Conservation (phyloP, 345 rosid species). For the Eucalyptus brandiana region DNA sequence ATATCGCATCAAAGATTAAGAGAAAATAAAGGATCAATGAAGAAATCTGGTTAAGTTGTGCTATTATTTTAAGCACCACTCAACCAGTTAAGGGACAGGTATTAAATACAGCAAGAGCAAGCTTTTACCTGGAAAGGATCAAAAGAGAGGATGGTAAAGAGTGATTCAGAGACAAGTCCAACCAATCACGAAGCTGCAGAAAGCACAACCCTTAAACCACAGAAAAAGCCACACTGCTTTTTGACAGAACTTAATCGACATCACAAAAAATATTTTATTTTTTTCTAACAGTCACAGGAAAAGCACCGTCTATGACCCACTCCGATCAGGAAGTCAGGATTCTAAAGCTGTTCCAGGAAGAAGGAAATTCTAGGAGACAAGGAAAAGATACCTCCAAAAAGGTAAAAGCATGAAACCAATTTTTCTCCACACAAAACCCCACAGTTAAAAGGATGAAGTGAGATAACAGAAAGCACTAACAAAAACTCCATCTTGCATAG, state of each 20-base stretch:
- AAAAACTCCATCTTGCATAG: background rate
- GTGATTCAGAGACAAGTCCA: conserved; percentile 82
- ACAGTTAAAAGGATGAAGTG: background rate
- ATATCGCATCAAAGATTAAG: background rate
- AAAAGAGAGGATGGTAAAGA: conserved; percentile 83
- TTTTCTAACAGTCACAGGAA: background rate
- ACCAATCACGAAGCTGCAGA: conserved; percentile 72
- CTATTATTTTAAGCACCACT: background rate
- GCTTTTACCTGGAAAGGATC: conserved; percentile 58
- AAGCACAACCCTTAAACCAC: background rate
- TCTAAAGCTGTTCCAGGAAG: background rate
- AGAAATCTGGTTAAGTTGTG: background rate
- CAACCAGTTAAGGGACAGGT: background rate
- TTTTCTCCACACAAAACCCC: background rate
- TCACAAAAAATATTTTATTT: background rate
- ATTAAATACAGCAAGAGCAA: background rate
- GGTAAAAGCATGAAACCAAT: background rate
- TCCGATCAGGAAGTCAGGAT: background rate
- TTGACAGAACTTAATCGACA: background rate
- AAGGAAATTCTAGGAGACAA: background rate
- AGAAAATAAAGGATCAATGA: background rate
- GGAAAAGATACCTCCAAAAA: background rate
- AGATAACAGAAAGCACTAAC: background rate
- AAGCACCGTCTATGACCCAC: background rate
- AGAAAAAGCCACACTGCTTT: background rate